Percentiles rank a stretch among this genome's conserved stretches.
These are phyloP conservation scores for Ephemerocybe angulata DNA, from an alignment of 768 basidiomycete species.

Conservation along the genomic window DNA sequence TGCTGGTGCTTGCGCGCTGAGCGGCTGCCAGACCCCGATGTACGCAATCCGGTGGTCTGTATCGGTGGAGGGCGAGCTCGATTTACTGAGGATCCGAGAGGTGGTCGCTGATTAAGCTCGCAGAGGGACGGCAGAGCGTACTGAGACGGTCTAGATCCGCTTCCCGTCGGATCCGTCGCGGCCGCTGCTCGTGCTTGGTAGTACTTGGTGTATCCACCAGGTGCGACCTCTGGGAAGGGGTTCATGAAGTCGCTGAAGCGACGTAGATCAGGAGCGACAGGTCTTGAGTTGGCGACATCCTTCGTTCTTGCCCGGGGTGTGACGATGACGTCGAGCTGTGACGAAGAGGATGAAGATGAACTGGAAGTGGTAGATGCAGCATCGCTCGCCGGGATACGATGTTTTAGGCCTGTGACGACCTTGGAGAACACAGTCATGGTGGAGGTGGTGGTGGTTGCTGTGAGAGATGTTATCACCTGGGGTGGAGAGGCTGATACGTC, in stretches of 20 bases:
- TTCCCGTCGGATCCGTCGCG: not conserved
- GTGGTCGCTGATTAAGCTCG: conserved; percentile 10
- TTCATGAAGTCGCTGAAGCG: conserved; percentile 34
- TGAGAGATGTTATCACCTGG: conserved; percentile 5
- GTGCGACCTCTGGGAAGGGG: conserved; percentile 37
- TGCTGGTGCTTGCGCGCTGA: not conserved
- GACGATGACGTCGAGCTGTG: not conserved
- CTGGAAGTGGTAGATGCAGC: not conserved
- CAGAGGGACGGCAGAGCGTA: conserved; percentile 6
- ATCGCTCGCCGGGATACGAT: conserved; percentile 17
- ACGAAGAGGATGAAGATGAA: not conserved
- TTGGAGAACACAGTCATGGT: conserved; percentile 7
- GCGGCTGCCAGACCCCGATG: not conserved
- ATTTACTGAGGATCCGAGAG: not conserved
- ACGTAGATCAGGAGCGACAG: conserved; percentile 33
- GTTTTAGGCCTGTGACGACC: conserved; percentile 15
- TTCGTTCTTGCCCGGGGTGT: not conserved
- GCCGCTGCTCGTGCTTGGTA: conserved; percentile 24
- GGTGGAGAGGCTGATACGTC: not conserved
- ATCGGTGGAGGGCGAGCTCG: not conserved
- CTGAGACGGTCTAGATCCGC: conserved; percentile 3
- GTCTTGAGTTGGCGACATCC: conserved; percentile 3
- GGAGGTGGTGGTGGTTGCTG: not conserved
- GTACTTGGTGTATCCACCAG: conserved; percentile 41
- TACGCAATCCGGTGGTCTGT: not conserved